These are phyloP conservation scores for Trichophaea hybrida DNA, from an alignment of 2,329 filamentous ascomycete species.

Conservation along the genomic window DNA sequence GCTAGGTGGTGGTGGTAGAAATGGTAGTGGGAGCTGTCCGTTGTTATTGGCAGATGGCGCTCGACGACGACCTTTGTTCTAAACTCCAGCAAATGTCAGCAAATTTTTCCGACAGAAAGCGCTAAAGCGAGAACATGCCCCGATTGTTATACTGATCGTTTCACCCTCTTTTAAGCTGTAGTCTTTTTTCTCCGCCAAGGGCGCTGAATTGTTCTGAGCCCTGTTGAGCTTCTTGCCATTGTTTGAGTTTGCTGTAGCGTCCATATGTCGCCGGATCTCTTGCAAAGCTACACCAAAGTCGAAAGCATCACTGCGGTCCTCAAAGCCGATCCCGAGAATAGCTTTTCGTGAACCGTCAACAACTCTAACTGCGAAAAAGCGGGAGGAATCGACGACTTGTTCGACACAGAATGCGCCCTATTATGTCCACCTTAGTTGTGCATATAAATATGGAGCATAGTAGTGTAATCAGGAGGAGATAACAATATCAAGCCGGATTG, in stretches of 20 bases:
- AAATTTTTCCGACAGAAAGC: not conserved
- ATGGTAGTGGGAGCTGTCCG: slow-evolving; percentile 55
- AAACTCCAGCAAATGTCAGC: not conserved
- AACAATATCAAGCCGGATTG: not conserved
- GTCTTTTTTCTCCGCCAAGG: slow-evolving; percentile 48
- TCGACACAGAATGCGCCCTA: slow-evolving; percentile 42
- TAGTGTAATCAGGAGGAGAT: not conserved
- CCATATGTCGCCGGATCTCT: slow-evolving; percentile 43
- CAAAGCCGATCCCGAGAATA: slow-evolving; percentile 69
- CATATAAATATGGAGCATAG: not conserved
- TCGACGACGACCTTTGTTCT: slow-evolving; percentile 27
- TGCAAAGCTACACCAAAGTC: slow-evolving; percentile 71
- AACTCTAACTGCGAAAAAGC: slow-evolving; percentile 75
- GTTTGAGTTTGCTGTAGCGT: slow-evolving; percentile 37
- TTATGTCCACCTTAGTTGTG: not conserved
- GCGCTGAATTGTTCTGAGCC: slow-evolving; percentile 31
- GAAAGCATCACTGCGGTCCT: slow-evolving; percentile 72
- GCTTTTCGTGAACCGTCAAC: slow-evolving; percentile 64
- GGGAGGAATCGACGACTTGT: slow-evolving; percentile 60
- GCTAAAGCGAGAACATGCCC: slow-evolving; percentile 35
- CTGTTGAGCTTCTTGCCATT: slow-evolving; percentile 27
- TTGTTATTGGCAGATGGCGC: slow-evolving; percentile 19
- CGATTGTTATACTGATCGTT: slow-evolving; percentile 71
- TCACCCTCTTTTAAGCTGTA: slow-evolving; percentile 80
- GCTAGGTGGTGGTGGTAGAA: slow-evolving; percentile 54